Conservation (phyloP, 2,329 filamentous ascomycete species). For the Talaromyces sp. region DNA sequence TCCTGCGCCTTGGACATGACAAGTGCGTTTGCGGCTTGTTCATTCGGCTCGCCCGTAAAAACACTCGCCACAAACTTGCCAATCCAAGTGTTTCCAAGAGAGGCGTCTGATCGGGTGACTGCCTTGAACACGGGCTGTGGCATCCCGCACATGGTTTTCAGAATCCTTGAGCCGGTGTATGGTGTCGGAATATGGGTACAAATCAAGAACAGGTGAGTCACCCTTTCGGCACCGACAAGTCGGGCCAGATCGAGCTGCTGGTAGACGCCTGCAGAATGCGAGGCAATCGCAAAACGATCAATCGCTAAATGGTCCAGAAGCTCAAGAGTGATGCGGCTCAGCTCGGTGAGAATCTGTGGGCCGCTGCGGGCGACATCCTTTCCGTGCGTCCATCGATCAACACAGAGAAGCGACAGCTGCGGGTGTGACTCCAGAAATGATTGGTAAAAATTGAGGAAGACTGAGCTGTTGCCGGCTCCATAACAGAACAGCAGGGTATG, state of each 20-base stretch:
- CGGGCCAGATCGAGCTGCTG: background rate
- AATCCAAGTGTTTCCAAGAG: background rate
- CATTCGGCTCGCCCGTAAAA: background rate
- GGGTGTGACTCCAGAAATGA: background rate
- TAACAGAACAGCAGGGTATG: background rate
- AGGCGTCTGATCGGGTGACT: background rate
- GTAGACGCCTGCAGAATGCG: background rate
- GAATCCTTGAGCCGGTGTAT: background rate
- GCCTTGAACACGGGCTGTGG: background rate
- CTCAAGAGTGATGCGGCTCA: background rate
- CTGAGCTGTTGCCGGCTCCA: background rate
- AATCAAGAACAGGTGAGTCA: background rate
- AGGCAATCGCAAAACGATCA: background rate
- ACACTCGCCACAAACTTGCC: background rate
- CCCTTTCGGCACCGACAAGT: background rate
- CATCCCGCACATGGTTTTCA: background rate
- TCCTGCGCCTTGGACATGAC: background rate
- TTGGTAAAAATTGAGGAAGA: background rate
- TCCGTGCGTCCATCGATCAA: background rate
- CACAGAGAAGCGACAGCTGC: background rate
- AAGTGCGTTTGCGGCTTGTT: background rate
- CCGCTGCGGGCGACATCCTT: background rate
- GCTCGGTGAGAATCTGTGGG: background rate
- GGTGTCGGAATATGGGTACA: background rate
- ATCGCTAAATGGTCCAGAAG: background rate